Base-by-base conservation (phyloP, 2,329 filamentous ascomycete genomes). In the Alternaria ventricosa region DNA sequence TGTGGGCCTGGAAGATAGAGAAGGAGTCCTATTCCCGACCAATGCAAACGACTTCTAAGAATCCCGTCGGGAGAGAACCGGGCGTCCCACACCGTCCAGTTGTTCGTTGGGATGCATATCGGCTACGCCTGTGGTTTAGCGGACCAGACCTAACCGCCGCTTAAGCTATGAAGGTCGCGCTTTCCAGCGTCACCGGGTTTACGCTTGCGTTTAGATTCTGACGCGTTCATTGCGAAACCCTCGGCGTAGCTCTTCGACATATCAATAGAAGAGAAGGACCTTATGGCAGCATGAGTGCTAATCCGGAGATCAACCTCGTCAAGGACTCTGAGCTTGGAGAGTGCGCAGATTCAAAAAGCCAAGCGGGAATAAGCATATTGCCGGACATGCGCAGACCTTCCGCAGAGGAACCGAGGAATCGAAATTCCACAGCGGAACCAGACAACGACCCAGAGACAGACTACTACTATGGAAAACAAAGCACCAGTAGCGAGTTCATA, bases 301-400 rank as follows among this genome's bases (percentile, higher is more conserved):
- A 73, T 60, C 73, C 78, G 51, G 79, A 81, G 56, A 72, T 80
- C 54, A 73, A 79, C 30, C 69, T 81, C 18, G 78, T 73, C 3
- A 60, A 47, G 10, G 47, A 58, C 45, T 72, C 71, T 49, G 62
- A 72, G n/a, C 60, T 62, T 23, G 65, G 64, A 44, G 59, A 61
- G 8, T 61, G 36, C 36, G 36, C 60, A 25, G 30, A 61, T 56
- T 33, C 59, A 57, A 46, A 47, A 50, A 57, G 68, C 44, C 25
- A 45, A 10, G 59, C 76, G 76, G 76, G 68, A 79, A 79, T 79
- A 79, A 75, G 44, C 25, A 57, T 58, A 58, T 64, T 57, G n/a
- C 51, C 68, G 27, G 55, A 46, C 28, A 57, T 61, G 60, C n/a
- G 41, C 28, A 27, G 27, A 30, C 43, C 13, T 44, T 54, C 33